These are phyloP conservation scores for Theileria sp. DNA, from an alignment of 169 alveolate genomes.

Conservation along the genomic window DNA sequence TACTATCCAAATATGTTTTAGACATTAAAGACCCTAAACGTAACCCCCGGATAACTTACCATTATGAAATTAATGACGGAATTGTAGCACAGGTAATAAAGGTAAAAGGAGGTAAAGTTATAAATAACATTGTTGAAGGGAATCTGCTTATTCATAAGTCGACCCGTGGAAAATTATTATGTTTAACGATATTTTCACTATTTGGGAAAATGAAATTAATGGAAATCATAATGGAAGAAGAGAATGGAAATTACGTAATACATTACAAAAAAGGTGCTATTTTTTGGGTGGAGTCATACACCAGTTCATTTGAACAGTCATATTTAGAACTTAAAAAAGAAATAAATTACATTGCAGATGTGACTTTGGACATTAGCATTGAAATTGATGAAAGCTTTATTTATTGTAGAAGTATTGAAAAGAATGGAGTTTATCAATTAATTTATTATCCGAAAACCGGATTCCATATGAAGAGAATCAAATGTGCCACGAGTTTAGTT, in stretches of 20 bases:
- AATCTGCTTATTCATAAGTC: neutral
- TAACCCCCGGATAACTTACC: neutral
- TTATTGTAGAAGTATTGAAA: neutral
- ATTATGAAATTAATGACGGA: constrained; percentile 18
- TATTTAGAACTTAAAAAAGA: neutral
- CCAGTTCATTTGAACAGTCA: neutral
- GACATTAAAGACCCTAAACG: neutral
- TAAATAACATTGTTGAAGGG: neutral
- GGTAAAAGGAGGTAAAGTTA: neutral
- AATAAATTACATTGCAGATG: neutral
- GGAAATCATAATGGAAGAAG: neutral
- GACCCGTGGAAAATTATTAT: neutral
- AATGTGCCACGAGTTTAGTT: neutral
- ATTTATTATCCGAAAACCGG: neutral
- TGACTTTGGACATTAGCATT: neutral
- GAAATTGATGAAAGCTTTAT: neutral
- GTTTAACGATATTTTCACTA: neutral
- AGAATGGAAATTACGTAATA: neutral
- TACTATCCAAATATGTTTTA: neutral
- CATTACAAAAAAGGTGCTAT: neutral
- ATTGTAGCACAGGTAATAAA: neutral
- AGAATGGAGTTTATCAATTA: neutral
- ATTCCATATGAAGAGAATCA: neutral
- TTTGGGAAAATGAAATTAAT: neutral
- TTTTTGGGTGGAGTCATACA: neutral